Evolutionary conservation across 345 rosid genomes (phyloP).

Genomic region (Draba incana): DNA sequence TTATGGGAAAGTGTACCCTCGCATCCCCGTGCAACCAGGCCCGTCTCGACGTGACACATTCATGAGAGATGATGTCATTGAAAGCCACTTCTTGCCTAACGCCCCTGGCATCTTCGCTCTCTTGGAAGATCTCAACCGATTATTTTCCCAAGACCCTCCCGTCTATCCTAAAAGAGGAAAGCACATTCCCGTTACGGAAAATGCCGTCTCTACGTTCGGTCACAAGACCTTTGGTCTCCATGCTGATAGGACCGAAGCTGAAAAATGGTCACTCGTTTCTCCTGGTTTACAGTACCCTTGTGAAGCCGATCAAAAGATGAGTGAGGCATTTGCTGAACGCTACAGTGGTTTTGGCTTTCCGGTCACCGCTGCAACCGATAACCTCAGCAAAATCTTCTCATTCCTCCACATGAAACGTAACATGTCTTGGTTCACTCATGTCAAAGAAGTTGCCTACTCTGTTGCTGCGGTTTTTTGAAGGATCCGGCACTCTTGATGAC

Average conservation of each 20-base stretch:
- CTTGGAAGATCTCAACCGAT: not conserved
- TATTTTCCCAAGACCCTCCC: not conserved
- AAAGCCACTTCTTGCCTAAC: constrained; percentile 9
- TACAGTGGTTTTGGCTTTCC: not conserved
- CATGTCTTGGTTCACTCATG: not conserved
- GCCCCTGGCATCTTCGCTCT: constrained; percentile 8
- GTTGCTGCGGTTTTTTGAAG: not conserved
- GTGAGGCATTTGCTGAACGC: constrained; percentile 13
- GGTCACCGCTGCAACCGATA: not conserved
- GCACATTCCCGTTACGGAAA: not conserved
- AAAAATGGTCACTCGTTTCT: constrained; percentile 11
- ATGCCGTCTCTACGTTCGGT: constrained; percentile 1
- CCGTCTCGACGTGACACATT: not conserved
- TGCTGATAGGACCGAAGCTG: constrained; percentile 1
- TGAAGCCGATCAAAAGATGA: constrained; percentile 12
- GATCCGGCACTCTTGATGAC: constrained; percentile 2
- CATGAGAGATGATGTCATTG: not conserved
- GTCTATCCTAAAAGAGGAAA: not conserved
- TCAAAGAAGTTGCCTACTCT: not conserved
- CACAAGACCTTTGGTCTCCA: constrained; percentile 8
- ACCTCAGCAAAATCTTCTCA: not conserved
- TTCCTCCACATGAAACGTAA: not conserved
- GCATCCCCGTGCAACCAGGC: not conserved
- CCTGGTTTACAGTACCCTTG: constrained; percentile 7
- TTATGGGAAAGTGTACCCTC: constrained; percentile 1